Conservation (phyloP, 768 basidiomycete species). For the Lactifluus volemus region DNA sequence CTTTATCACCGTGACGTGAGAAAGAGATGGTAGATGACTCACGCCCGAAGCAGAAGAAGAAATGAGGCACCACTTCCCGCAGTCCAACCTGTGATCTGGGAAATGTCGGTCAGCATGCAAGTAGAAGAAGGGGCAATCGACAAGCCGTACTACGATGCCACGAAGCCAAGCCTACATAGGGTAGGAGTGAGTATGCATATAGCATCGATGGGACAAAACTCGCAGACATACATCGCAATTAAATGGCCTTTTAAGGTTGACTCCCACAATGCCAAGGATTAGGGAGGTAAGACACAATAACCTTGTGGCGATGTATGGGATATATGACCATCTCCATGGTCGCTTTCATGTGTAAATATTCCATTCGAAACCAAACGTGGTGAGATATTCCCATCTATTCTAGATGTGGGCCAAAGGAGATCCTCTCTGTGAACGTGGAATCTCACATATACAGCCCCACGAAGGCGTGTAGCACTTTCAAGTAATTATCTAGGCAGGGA, state of each 20-base stretch:
- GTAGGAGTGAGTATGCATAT: neutral
- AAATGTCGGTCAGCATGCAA: no score
- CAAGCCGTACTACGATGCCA: neutral
- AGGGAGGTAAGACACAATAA: neutral
- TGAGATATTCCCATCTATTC: slow-evolving; percentile 7
- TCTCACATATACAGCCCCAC: slow-evolving; percentile 6
- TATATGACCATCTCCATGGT: slow-evolving; percentile 11
- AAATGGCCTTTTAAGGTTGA: neutral
- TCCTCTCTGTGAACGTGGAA: neutral
- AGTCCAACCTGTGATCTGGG: neutral
- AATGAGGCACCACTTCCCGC: neutral
- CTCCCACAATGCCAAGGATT: neutral
- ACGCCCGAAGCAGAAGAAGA: slow-evolving; percentile 11
- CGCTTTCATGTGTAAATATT: slow-evolving; percentile 4
- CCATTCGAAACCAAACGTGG: neutral
- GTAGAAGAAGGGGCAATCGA: no score
- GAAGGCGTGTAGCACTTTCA: slow-evolving; percentile 1
- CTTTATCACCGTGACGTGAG: neutral
- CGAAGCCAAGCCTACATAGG: slow-evolving; percentile 1
- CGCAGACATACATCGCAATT: neutral
- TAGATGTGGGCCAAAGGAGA: neutral
- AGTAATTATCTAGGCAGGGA: neutral
- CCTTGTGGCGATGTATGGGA: neutral
- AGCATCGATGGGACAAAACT: neutral
- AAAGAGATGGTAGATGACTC: neutral